Base-by-base conservation (phyloP, 2,329 filamentous ascomycete species). In the Cladorrhinum sp. region DNA sequence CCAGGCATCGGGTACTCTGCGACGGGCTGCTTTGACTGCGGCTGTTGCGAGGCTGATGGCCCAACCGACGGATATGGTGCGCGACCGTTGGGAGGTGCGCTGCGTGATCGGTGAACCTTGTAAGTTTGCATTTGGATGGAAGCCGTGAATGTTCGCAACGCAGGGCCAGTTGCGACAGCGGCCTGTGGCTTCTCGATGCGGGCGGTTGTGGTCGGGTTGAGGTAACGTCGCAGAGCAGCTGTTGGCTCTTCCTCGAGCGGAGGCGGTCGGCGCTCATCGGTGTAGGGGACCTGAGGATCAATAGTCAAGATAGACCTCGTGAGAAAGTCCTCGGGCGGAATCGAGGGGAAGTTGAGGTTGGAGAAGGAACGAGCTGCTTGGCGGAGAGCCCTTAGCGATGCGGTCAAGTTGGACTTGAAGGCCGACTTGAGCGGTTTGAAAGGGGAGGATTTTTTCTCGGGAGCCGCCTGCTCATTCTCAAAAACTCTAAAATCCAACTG, bases 51-150 rank as follows among this genome's bases (percentile, higher is more conserved):
- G 26, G 61, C 46, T 7, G 64, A 68, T 20, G 72, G 64, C 54
- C 73, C 73, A 16, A 64, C 63, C n/a, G 68, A 69, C 33, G 60
- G 69, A 61, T 64, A 70, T 57, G 60, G 67, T 18, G 55, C 66
- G 59, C 71, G 65, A 36, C 71, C 61, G 10, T 56, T 67, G n/a
- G 71, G 62, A 21, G 74, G 67, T 42, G 73, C 67, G 56, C 75
- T 76, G 63, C 76, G 77, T 26, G 79, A 80, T 36, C 79, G 79
- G 67, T 81, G 80, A 33, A 85, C 79, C 69, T 85, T 86, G 77
- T 89, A 89, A 0, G 86, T 89, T 69, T 88, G 85, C 86, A 89
- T 88, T 71, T 89, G 86, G 61, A 89, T 89, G 1, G 86, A 88
- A 24, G 86, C 85, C 14, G 85, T 87, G 68, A 83, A 88, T 33